phyloP scores from a whole-genome alignment of 768 basidiomycete species.

The Glaciozyma antarctica region DNA sequence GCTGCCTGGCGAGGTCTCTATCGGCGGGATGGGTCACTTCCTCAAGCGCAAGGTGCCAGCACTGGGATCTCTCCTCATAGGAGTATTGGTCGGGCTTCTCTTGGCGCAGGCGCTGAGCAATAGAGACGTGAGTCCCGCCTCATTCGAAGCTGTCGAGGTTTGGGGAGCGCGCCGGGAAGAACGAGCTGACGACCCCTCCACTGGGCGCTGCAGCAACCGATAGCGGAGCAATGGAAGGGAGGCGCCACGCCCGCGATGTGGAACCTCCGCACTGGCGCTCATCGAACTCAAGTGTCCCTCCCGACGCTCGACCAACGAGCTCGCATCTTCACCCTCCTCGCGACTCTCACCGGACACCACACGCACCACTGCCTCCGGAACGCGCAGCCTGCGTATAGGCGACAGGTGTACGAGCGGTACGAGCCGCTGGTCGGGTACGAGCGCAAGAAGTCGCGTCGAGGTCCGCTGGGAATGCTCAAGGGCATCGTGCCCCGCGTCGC shows the following conservation, averaged over 20 bases:
- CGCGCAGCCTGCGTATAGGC: slow-evolving; percentile 70
- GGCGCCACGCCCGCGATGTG: slow-evolving; percentile 22
- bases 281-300: slow-evolving; percentile 38
- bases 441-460: slow-evolving; percentile 40
- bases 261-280: slow-evolving; percentile 26
- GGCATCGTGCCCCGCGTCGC: slow-evolving; percentile 29
- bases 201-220: background rate
- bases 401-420: slow-evolving; percentile 81
- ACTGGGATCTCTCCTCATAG: slow-evolving; percentile 19
- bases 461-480: slow-evolving; percentile 34
- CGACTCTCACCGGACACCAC: slow-evolving; percentile 78
- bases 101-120: slow-evolving; percentile 18
- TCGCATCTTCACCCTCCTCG: slow-evolving; percentile 76
- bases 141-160: no score
- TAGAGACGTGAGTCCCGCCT: background rate
- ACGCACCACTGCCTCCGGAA: slow-evolving; percentile 57
- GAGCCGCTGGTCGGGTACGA: slow-evolving; percentile 69
- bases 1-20: background rate
- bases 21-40: slow-evolving; percentile 9
- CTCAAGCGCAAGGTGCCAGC: slow-evolving; percentile 20
- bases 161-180: no score
- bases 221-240: slow-evolving; percentile 26
- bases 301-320: slow-evolving; percentile 76
- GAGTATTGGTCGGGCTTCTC: slow-evolving; percentile 25
- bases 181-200: background rate